These are phyloP conservation scores for Pythium folliculosum DNA, from an alignment of 352 stramenopile genomes.

Conservation along the genomic window DNA sequence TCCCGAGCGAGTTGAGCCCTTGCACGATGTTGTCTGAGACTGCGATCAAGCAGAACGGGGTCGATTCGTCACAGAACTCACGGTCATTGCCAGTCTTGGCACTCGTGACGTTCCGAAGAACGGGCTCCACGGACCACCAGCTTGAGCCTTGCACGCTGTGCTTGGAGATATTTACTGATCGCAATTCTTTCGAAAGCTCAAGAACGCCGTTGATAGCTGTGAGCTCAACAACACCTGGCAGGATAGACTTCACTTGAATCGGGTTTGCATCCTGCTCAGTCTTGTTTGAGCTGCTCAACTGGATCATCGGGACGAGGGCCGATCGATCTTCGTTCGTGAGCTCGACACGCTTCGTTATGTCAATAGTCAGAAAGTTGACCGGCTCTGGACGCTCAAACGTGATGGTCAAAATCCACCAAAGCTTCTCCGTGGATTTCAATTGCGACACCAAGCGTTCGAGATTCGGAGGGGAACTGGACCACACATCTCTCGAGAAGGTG, in stretches of 20 bases:
- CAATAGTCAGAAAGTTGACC: slow-evolving; percentile 56
- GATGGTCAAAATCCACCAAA: slow-evolving; percentile 78
- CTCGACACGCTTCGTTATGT: slow-evolving; percentile 44
- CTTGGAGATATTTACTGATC: slow-evolving; percentile 59
- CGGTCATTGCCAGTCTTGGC: slow-evolving; percentile 25
- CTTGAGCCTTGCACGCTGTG: slow-evolving; percentile 50
- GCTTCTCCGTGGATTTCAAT: slow-evolving; percentile 61
- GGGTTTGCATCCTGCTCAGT: slow-evolving; percentile 21
- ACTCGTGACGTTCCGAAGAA: slow-evolving; percentile 24
- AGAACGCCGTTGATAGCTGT: slow-evolving; percentile 65
- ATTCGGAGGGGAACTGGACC: slow-evolving; percentile 70
- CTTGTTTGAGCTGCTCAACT: slow-evolving; percentile 33
- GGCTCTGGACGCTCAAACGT: slow-evolving; percentile 70
- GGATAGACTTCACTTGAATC: slow-evolving; percentile 56
- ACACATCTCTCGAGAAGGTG: slow-evolving; percentile 74
- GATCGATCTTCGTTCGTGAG: slow-evolving; percentile 67
- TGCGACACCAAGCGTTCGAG: slow-evolving; percentile 69
- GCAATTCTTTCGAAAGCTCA: slow-evolving; percentile 53
- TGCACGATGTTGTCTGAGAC: slow-evolving; percentile 88
- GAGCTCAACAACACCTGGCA: slow-evolving; percentile 71
- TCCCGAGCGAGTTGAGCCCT: slow-evolving; percentile 72
- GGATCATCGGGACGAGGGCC: slow-evolving; percentile 73
- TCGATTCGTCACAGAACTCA: slow-evolving; percentile 48
- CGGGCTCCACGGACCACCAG: slow-evolving; percentile 71
- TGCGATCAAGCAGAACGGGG: slow-evolving; percentile 78